phyloP scores from a whole-genome alignment of 106 monocot species.

The Platanthera zijinensis region DNA sequence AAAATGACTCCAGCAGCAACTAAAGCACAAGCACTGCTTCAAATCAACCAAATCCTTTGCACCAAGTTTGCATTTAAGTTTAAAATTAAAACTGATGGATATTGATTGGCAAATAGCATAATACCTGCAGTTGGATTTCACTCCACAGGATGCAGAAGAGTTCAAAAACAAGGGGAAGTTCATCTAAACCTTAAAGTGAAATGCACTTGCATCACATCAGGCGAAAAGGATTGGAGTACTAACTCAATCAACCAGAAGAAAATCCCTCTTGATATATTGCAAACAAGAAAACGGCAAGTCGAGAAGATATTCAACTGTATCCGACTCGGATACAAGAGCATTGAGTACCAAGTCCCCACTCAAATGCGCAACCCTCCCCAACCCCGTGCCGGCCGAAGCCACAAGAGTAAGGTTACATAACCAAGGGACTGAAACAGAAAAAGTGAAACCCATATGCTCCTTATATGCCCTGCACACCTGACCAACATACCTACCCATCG shows the following conservation, averaged over 20 bases:
- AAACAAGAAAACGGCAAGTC: constrained; percentile 74
- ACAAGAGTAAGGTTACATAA: constrained; percentile 84
- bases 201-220: not conserved
- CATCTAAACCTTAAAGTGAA: not conserved
- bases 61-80: no score
- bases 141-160: no score
- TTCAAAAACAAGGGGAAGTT: no score
- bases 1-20: no score
- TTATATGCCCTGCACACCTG: constrained; percentile 75
- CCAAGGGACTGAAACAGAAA: constrained; percentile 74
- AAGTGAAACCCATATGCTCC: constrained; percentile 59
- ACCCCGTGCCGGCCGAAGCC: constrained; percentile 31
- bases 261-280: constrained; percentile 62
- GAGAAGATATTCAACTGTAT: constrained; percentile 47
- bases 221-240: not conserved
- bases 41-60: no score
- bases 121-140: no score
- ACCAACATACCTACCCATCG: constrained; percentile 62
- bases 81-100: no score
- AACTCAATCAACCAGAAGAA: constrained; percentile 44
- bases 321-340: constrained; percentile 33
- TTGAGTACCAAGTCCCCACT: constrained; percentile 25
- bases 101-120: no score
- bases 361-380: constrained; percentile 8
- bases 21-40: no score